Conservation (phyloP, 2,329 filamentous ascomycete genomes). For the Aspergillus pseudoviridinutans region DNA sequence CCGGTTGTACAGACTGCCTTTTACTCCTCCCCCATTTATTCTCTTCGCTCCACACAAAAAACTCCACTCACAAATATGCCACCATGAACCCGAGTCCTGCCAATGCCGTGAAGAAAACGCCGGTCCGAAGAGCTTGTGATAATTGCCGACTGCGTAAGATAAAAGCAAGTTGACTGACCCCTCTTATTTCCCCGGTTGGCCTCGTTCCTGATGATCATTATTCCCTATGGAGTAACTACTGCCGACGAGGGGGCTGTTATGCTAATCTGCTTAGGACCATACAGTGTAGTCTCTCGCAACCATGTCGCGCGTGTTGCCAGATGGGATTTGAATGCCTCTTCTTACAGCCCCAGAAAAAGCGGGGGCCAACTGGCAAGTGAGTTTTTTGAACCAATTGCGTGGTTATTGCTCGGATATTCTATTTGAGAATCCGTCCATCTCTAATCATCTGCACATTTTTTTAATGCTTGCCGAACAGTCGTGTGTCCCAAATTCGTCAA, state of each 20-base stretch:
- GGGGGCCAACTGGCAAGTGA: slow-evolving; percentile 37
- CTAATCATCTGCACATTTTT: slow-evolving; percentile 1
- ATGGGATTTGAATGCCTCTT: slow-evolving; percentile 41
- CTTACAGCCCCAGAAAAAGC: slow-evolving; percentile 40
- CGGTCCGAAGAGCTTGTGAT: slow-evolving; percentile 36
- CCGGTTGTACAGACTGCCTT: neutral
- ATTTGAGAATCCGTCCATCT: neutral
- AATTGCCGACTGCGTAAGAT: slow-evolving; percentile 40
- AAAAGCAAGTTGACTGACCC: slow-evolving; percentile 24
- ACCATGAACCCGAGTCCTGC: slow-evolving; percentile 21
- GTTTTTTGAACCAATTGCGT: slow-evolving; percentile 11
- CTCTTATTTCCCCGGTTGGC: neutral
- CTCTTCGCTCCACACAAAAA: slow-evolving; percentile 1
- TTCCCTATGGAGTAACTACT: neutral
- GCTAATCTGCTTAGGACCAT: slow-evolving; percentile 1
- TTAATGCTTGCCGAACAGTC: slow-evolving; percentile 19
- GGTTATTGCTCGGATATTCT: neutral
- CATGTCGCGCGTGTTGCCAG: slow-evolving; percentile 36
- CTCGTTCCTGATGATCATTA: slow-evolving; percentile 1
- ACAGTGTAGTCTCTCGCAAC: slow-evolving; percentile 39
- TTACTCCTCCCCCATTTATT: neutral
- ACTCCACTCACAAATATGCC: slow-evolving; percentile 15
- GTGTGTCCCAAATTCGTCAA: slow-evolving; percentile 36
- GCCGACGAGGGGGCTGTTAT: neutral
- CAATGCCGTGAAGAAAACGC: slow-evolving; percentile 16